phyloP scores from a whole-genome alignment of 257 asterid species.

The Jaltomata sinuosa region DNA sequence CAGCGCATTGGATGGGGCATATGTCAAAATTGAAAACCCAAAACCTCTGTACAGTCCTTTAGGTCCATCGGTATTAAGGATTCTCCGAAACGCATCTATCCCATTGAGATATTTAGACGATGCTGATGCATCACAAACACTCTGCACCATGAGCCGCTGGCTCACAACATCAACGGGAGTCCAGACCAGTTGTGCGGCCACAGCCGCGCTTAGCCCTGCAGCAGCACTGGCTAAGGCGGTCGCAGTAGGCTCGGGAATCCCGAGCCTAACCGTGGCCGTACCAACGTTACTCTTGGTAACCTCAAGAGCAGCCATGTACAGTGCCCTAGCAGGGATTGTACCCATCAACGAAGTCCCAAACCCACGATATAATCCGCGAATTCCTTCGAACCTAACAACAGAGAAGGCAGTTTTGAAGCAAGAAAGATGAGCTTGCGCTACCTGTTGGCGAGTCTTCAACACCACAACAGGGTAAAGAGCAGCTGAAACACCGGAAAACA shows the following conservation, averaged over 20 bases:
- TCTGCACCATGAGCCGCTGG: slow-evolving; percentile 73
- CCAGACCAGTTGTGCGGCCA: slow-evolving; percentile 71
- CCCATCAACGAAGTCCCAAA: slow-evolving; percentile 71
- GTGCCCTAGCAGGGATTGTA: slow-evolving; percentile 73
- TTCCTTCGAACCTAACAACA: slow-evolving; percentile 46
- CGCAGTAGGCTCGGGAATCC: slow-evolving; percentile 47
- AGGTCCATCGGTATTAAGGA: slow-evolving; percentile 50
- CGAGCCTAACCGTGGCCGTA: slow-evolving; percentile 35
- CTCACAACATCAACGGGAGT: slow-evolving; percentile 82
- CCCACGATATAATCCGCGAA: slow-evolving; percentile 64
- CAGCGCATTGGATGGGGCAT: slow-evolving; percentile 71
- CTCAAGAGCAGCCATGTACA: slow-evolving; percentile 71
- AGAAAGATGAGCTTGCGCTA: slow-evolving; percentile 45
- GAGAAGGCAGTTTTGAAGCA: slow-evolving; percentile 34
- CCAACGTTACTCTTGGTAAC: slow-evolving; percentile 67
- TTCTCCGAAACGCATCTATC: slow-evolving; percentile 52
- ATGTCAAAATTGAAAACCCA: slow-evolving; percentile 63
- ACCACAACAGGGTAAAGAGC: slow-evolving; percentile 59
- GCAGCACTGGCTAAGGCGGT: slow-evolving; percentile 57
- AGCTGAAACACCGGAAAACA: slow-evolving; percentile 68
- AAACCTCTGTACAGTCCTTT: slow-evolving; percentile 76
- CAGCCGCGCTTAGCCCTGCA: slow-evolving; percentile 67
- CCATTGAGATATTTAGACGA: slow-evolving; percentile 44
- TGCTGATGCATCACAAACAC: slow-evolving; percentile 6
- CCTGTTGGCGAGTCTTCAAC: slow-evolving; percentile 71